These are phyloP conservation scores for Fusarium secorum DNA, from an alignment of 2,329 filamentous ascomycete species.

Conservation along the genomic window DNA sequence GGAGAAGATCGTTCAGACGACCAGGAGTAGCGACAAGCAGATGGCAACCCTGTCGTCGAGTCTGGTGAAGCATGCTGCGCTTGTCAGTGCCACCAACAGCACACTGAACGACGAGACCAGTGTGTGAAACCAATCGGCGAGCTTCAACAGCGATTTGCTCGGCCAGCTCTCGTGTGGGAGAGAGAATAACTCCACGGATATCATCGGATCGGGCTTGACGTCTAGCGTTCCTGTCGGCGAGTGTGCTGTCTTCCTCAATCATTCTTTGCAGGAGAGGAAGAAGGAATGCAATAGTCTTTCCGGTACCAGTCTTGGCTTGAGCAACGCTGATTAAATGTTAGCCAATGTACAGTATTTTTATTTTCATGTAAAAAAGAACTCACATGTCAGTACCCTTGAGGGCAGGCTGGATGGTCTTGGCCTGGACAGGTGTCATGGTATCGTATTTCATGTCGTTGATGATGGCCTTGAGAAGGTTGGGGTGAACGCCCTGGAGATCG, in stretches of 20 bases:
- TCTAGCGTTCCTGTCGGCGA: conserved; percentile 58
- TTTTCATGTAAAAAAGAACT: conserved; percentile 47
- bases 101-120: conserved; percentile 71
- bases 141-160: conserved; percentile 86
- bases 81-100: conserved; percentile 96
- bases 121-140: conserved; percentile 68
- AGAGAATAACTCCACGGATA: conserved; percentile 76
- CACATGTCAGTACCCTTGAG: conserved; percentile 85
- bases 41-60: conserved; percentile 81
- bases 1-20: conserved; percentile 81
- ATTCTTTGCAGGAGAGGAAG: conserved; percentile 85
- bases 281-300: conserved; percentile 94
- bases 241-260: conserved; percentile 66
- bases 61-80: conserved; percentile 68
- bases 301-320: conserved; percentile 95
- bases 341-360: background rate
- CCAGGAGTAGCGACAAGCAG: conserved; percentile 91
- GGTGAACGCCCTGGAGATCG: conserved; percentile 65
- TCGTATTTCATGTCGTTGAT: conserved; percentile 77
- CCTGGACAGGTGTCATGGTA: conserved; percentile 92
- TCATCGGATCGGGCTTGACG: conserved; percentile 58
- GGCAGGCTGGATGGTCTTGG: conserved; percentile 80
- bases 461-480: conserved; percentile 72
- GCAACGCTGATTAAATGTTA: conserved; percentile 65
- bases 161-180: conserved; percentile 82